A percentile compares a stretch with the other conserved stretches of the same genome.
These are phyloP conservation scores for Grifola frondosa DNA, from an alignment of 1,284 basidiomycete genomes.

Conservation along the genomic window DNA sequence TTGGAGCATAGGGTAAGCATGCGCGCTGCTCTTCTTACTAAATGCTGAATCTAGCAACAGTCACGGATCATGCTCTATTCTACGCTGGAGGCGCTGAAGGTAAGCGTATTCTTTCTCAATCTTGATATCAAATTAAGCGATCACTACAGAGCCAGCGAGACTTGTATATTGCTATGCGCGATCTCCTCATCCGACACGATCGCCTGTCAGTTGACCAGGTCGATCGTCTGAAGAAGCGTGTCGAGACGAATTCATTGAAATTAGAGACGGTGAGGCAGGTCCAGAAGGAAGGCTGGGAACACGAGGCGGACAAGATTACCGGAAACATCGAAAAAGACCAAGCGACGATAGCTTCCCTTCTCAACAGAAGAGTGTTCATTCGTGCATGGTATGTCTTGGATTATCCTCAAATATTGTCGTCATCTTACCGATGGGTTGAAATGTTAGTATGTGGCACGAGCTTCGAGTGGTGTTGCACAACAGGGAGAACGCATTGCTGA, in stretches of 20 bases:
- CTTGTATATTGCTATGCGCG: slow-evolving; percentile 81
- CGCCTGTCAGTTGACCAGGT: slow-evolving; percentile 82
- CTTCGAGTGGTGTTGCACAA: slow-evolving; percentile 86
- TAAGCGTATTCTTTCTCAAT: slow-evolving; percentile 26
- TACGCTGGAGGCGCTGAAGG: slow-evolving; percentile 76
- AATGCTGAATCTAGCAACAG: slow-evolving; percentile 30
- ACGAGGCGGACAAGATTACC: slow-evolving; percentile 75
- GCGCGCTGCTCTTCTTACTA: neutral
- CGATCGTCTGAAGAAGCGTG: slow-evolving; percentile 81
- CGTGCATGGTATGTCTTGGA: slow-evolving; percentile 65
- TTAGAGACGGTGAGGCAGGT: slow-evolving; percentile 68
- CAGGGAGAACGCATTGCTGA: slow-evolving; percentile 80
- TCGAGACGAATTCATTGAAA: slow-evolving; percentile 74
- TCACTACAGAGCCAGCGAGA: slow-evolving; percentile 74
- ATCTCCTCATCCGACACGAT: slow-evolving; percentile 82
- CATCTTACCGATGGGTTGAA: too few relatives aligned
- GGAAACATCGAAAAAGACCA: slow-evolving; percentile 75
- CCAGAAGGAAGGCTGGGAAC: slow-evolving; percentile 79
- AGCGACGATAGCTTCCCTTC: slow-evolving; percentile 63
- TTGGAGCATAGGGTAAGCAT: slow-evolving; percentile 73
- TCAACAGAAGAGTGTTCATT: slow-evolving; percentile 79
- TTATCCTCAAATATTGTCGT: too few relatives aligned
- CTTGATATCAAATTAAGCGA: slow-evolving; percentile 10
- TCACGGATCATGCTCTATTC: slow-evolving; percentile 59
- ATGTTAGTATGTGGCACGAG: slow-evolving; percentile 87